Base-by-base conservation (phyloP, 1,139 yeast species). In the Arxiozyma slooffiae region DNA sequence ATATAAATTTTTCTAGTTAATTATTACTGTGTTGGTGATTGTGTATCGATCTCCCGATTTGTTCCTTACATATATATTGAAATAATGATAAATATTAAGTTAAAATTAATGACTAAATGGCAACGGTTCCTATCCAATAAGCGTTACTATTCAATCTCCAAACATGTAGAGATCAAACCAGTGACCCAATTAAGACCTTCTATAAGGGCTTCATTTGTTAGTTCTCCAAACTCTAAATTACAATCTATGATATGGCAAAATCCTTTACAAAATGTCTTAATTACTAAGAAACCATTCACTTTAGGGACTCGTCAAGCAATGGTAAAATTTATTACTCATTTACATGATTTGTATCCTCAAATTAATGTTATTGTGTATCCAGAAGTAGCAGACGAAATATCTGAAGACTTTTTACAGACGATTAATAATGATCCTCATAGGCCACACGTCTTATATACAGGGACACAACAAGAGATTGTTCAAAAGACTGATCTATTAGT, bases 221-320 rank as follows among this genome's bases (percentile, higher is more conserved):
- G 70, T 7, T 67, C 75, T 14, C 71, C 78, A 2, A 74, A 73
- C 50, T 72, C 79, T 34, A 77, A 77, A 56, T 67, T 78, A 26
- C 76, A 74, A 57, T 72, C 76, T 42, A 60, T 80, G 41, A 67
- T 73, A 23, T 81, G 81, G 81, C 67, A 67, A 8, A 60, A 63
- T 9, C 80, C 81, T 1, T 77, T 87, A 16, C 77, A 79, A 54
- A 90, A 90, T 64, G 78, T 90, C 9, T 77, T 83, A 53, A 73
- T 90, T 41, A 86, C 87, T 42, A 89, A 88, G 66, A 90, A 90
- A 64, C 96, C 96, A 1, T 81, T 88, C 83, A 79, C 86, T 51
- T 67, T 71, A 3, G 69, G 72, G 9, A 95, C 87, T 1, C 73
- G 83, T 16, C 71, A 73, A 18, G 89, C 95, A 8, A 78, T 83